Evolutionary conservation across 257 asterid species (phyloP).

Genomic region (Pogostemon cablin): DNA sequence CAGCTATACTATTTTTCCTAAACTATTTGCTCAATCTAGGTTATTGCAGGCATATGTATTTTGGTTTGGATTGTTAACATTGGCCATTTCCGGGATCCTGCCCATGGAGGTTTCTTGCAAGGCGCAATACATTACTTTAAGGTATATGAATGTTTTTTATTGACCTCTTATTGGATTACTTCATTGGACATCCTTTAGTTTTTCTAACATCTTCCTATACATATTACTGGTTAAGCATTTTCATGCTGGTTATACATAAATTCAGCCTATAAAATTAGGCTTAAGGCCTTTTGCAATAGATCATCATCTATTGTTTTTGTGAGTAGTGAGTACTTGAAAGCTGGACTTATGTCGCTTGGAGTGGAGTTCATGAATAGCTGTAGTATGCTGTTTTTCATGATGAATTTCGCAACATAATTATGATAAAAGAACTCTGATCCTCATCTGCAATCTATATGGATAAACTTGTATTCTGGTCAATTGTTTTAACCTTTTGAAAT

Average conservation of each 20-base stretch:
- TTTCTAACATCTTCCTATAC: constrained; percentile 6
- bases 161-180: constrained; percentile 9
- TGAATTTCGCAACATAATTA: constrained; percentile 7
- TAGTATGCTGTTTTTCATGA: background rate
- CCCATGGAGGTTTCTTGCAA: constrained; percentile 91
- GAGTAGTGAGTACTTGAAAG: constrained; percentile 4
- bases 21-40: constrained; percentile 57
- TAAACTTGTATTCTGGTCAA: background rate
- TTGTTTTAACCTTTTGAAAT: constrained; percentile 19
- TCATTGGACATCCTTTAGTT: background rate
- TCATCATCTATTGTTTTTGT: background rate
- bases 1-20: constrained; percentile 34
- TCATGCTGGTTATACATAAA: constrained; percentile 15
- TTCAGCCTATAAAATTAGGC: constrained; percentile 7
- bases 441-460: background rate
- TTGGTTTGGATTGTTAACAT: constrained; percentile 98
- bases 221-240: constrained; percentile 19
- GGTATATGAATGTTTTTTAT: constrained; percentile 47
- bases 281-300: constrained; percentile 2
- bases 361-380: background rate
- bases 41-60: constrained; percentile 96
- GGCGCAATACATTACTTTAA: constrained; percentile 99
- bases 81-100: constrained; percentile 96
- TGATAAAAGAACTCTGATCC: background rate
- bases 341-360: constrained; percentile 21